A percentile compares a stretch with the other conserved stretches of the same genome.
These are phyloP conservation scores for Bipolaris sorokiniana DNA, from an alignment of 2,329 filamentous ascomycete species.

Conservation along the genomic window DNA sequence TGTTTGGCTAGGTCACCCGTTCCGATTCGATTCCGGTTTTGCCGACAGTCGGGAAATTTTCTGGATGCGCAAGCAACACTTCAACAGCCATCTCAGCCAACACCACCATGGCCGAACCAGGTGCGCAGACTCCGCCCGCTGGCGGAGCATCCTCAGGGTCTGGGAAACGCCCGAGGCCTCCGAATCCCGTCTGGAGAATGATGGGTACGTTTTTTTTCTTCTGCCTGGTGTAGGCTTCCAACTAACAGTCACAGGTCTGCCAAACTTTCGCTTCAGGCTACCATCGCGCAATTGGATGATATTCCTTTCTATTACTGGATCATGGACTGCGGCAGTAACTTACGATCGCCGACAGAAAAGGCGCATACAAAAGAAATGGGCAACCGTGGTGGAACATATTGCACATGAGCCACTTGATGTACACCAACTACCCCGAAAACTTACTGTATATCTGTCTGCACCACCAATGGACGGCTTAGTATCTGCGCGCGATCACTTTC, in stretches of 20 bases:
- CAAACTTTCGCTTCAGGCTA: constrained; percentile 79
- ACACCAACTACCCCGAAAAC: constrained; percentile 76
- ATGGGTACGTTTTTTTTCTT: constrained; percentile 40
- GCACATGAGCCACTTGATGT: constrained; percentile 75
- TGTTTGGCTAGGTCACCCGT: constrained; percentile 6
- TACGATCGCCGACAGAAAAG: constrained; percentile 94
- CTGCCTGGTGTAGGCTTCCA: constrained; percentile 5
- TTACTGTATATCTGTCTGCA: constrained; percentile 84
- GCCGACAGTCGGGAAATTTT: constrained; percentile 33
- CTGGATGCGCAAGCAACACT: constrained; percentile 22
- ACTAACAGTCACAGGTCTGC: constrained; percentile 66
- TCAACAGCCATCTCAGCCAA: constrained; percentile 22
- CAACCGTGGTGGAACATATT: constrained; percentile 81
- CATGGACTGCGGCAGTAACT: constrained; percentile 79
- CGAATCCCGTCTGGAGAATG: constrained; percentile 49
- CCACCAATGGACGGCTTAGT: constrained; percentile 87
- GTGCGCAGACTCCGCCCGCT: constrained; percentile 36
- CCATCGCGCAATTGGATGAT: constrained; percentile 98
- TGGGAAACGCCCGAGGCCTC: constrained; percentile 39
- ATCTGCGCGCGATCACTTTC: constrained; percentile 89
- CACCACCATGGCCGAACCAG: constrained; percentile 41
- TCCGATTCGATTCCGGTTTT: constrained; percentile 28
- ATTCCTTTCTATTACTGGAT: constrained; percentile 79
- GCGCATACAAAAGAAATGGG: constrained; percentile 84
- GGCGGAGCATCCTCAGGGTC: constrained; percentile 29